phyloP scores from a whole-genome alignment of 2,329 filamentous ascomycete genomes.

The Ophiostoma himal-ulmi region DNA sequence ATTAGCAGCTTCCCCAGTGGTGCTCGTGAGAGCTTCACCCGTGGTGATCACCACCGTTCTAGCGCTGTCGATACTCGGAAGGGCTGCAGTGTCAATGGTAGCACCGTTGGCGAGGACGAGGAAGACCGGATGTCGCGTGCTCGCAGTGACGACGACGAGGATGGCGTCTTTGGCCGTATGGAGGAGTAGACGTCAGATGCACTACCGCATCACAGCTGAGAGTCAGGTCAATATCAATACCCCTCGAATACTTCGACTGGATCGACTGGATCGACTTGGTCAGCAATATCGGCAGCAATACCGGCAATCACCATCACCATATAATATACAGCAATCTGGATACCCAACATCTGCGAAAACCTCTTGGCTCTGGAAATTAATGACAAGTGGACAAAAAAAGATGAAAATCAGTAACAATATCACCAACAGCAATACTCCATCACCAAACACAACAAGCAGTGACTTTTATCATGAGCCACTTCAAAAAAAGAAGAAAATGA shows the following conservation, averaged over 20 bases:
- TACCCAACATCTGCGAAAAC: not conserved
- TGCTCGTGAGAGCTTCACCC: constrained; percentile 61
- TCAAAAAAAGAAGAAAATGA: constrained; percentile 17
- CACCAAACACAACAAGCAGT: not conserved
- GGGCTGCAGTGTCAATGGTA: constrained; percentile 61
- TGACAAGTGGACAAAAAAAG: constrained; percentile 1
- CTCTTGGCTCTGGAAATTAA: not conserved
- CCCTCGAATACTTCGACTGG: not conserved
- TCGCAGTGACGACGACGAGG: constrained; percentile 71
- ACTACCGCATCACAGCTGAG: not conserved
- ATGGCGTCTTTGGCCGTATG: constrained; percentile 94
- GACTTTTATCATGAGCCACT: not conserved
- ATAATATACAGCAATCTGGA: not conserved
- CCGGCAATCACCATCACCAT: not conserved
- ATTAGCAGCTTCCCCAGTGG: constrained; percentile 57
- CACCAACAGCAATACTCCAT: not conserved
- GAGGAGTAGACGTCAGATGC: constrained; percentile 59
- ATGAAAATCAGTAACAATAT: constrained; percentile 11
- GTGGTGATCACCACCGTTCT: constrained; percentile 41
- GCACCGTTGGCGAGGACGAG: constrained; percentile 60
- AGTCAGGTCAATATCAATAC: not conserved
- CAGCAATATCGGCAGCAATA: not conserved
- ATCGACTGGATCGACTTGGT: not conserved
- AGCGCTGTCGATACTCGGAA: constrained; percentile 50
- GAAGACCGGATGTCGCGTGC: constrained; percentile 56